These are phyloP conservation scores for Beta corolliflora DNA, from an alignment of 179 eudicot genomes.

Conservation along the genomic window DNA sequence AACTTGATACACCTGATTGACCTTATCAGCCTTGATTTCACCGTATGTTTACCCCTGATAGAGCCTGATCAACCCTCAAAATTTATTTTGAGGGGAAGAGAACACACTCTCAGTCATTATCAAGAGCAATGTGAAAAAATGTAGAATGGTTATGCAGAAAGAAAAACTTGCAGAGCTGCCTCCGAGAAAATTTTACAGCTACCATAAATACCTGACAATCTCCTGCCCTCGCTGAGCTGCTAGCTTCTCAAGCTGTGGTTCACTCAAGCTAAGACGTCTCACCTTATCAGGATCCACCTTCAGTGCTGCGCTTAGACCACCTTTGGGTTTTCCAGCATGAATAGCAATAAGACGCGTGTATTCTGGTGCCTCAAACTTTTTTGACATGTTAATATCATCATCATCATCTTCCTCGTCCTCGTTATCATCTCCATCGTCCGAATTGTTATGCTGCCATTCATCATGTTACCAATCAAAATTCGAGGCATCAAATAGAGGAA, in stretches of 20 bases:
- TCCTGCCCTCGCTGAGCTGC: slow-evolving; percentile 59
- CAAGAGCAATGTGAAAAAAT: background rate
- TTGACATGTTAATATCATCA: slow-evolving; percentile 41
- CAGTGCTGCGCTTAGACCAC: slow-evolving; percentile 75
- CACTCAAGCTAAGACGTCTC: slow-evolving; percentile 97
- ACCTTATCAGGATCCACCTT: slow-evolving; percentile 74
- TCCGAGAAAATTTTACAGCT: background rate
- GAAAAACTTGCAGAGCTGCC: background rate
- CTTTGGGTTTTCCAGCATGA: slow-evolving; percentile 96
- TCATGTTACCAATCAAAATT: background rate
- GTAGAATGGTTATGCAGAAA: background rate
- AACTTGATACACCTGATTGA: too few relatives aligned
- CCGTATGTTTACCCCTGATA: too few relatives aligned
- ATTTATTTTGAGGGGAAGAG: too few relatives aligned
- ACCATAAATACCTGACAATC: slow-evolving; percentile 64
- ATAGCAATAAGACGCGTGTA: slow-evolving; percentile 83
- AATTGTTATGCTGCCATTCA: slow-evolving; percentile 40
- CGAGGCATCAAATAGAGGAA: slow-evolving; percentile 12
- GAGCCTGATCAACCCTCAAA: too few relatives aligned
- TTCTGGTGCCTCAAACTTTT: slow-evolving; percentile 56
- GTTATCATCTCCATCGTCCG: slow-evolving; percentile 44
- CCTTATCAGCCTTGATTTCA: too few relatives aligned
- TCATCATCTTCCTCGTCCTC: slow-evolving; percentile 54
- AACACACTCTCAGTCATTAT: background rate
- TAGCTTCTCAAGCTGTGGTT: slow-evolving; percentile 81